phyloP scores from a whole-genome alignment of 202 grass and related monocot genomes.

The Tripidium arundinaceum region DNA sequence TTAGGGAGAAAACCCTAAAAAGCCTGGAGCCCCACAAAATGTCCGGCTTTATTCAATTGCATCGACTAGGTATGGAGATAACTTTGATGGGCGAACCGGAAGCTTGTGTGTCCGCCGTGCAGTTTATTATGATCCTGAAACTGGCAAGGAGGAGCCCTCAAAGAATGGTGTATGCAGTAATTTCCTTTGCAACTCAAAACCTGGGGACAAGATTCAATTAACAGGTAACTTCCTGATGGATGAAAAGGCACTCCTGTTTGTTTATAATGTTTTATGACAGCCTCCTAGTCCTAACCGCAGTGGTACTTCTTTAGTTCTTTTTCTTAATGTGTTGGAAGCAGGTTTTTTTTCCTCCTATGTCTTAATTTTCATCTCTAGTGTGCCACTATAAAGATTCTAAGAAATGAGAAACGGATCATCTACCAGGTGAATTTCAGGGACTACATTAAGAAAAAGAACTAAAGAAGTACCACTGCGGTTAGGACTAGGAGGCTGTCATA shows the following conservation, averaged over 20 bases:
- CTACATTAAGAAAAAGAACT: no score
- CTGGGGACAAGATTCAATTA: constrained; percentile 85
- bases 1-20: constrained; percentile 95
- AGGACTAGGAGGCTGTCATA: no score
- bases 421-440: no score
- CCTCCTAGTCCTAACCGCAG: neutral
- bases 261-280: neutral
- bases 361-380: no score
- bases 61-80: constrained; percentile 86
- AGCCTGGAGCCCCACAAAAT: constrained; percentile 81
- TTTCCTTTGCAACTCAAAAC: constrained; percentile 90
- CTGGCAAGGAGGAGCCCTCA: constrained; percentile 74
- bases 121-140: constrained; percentile 85
- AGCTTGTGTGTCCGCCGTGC: constrained; percentile 84
- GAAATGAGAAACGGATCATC: no score
- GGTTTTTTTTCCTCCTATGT: no score
- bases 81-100: constrained; percentile 73
- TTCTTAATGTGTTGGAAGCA: no score
- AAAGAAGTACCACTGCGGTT: no score
- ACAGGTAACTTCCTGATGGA: constrained; percentile 55
- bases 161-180: constrained; percentile 96
- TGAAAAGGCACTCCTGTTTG: neutral
- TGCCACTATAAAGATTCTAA: no score
- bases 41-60: constrained; percentile 92
- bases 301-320: neutral